phyloP scores from a whole-genome alignment of 2,329 filamentous ascomycete species.

The Cryphonectria japonica region DNA sequence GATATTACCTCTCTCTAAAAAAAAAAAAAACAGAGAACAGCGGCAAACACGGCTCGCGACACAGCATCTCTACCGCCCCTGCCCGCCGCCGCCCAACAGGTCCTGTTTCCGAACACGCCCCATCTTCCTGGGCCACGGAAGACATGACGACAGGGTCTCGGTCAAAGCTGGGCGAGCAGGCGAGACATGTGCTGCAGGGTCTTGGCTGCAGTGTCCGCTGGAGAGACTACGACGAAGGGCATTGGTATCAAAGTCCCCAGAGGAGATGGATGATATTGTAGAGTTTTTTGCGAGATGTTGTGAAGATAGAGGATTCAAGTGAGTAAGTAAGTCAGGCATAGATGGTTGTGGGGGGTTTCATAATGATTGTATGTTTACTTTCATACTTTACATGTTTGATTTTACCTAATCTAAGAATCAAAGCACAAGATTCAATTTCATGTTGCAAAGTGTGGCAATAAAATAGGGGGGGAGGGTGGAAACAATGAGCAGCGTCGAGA shows the following conservation, averaged over 20 bases:
- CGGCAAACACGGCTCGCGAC: conserved; percentile 29
- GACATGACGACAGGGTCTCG: conserved; percentile 46
- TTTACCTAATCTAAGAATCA: background rate
- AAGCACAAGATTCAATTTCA: too few species aligned
- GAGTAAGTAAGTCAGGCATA: background rate
- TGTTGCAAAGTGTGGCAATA: too few species aligned
- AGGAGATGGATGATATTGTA: conserved; percentile 20
- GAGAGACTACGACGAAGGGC: conserved; percentile 16
- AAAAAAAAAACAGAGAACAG: background rate
- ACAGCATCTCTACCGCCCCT: conserved; percentile 8
- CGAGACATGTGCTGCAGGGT: conserved; percentile 14
- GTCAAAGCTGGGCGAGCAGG: conserved; percentile 10
- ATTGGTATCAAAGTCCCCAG: conserved; percentile 18
- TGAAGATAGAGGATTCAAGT: background rate
- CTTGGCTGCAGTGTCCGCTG: conserved; percentile 15
- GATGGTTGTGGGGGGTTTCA: too few species aligned
- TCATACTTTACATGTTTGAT: background rate
- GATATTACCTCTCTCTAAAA: background rate
- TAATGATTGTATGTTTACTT: background rate
- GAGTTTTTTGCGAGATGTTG: conserved; percentile 10
- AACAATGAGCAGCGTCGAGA: too few species aligned
- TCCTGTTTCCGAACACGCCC: conserved; percentile 35
- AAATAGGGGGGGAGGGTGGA: too few species aligned
- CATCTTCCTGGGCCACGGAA: conserved; percentile 51
- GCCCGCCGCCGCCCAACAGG: conserved; percentile 1